phyloP scores from a whole-genome alignment of 495 filamentous ascomycete genomes.

The Venustampulla echinocandica region DNA sequence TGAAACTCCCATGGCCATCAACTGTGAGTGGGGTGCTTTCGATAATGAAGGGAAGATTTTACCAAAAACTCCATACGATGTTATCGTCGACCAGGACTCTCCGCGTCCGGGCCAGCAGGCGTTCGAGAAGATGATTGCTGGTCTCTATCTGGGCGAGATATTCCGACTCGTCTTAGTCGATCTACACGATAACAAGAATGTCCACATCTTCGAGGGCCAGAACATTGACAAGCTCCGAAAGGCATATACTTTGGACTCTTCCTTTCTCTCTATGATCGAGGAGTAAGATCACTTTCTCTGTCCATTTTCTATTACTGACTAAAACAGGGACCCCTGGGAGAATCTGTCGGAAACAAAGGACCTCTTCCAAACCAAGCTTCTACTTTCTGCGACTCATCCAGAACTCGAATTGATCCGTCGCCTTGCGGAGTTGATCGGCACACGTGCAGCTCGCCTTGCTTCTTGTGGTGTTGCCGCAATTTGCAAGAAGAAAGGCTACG shows the following conservation, averaged over 20 bases:
- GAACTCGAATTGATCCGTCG: constrained; percentile 84
- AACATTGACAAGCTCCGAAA: constrained; percentile 70
- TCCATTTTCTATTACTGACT: background rate
- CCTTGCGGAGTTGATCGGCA: constrained; percentile 87
- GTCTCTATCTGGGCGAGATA: constrained; percentile 89
- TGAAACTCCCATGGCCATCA: constrained; percentile 89
- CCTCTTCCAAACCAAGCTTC: constrained; percentile 64
- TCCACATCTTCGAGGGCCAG: constrained; percentile 74
- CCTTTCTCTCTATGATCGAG: constrained; percentile 93
- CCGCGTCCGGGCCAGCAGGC: constrained; percentile 91
- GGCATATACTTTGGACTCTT: constrained; percentile 80
- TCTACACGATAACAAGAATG: constrained; percentile 65
- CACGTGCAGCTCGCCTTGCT: constrained; percentile 83
- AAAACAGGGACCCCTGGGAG: constrained; percentile 73
- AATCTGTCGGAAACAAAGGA: constrained; percentile 81
- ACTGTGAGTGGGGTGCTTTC: constrained; percentile 98
- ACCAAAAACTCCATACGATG: constrained; percentile 76
- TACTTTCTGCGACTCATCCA: constrained; percentile 54
- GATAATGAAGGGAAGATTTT: constrained; percentile 94
- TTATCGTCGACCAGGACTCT: constrained; percentile 83
- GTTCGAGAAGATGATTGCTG: constrained; percentile 98
- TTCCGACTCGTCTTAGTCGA: constrained; percentile 87
- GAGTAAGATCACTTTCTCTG: constrained; percentile 41
- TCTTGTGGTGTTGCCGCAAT: constrained; percentile 93
- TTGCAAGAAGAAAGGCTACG: constrained; percentile 85